Conservation (phyloP, 352 stramenopile genomes). For the Phytophthora pini region DNA sequence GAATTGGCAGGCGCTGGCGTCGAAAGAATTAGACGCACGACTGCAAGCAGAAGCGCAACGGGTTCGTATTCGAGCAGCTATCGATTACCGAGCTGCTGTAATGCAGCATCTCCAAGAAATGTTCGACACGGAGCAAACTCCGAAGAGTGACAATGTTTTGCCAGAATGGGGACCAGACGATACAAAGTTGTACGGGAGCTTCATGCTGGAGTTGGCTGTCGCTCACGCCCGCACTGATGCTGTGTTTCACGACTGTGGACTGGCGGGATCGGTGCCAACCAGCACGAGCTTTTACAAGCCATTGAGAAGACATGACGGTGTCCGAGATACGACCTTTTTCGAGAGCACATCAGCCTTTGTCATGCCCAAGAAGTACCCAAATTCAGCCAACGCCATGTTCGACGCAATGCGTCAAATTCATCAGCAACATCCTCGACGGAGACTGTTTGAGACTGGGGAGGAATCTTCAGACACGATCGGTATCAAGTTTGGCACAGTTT, state of each 20-base stretch:
- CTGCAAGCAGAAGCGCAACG: slow-evolving; percentile 9
- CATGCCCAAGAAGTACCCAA: slow-evolving; percentile 12
- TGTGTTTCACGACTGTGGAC: slow-evolving; percentile 5
- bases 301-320: slow-evolving; percentile 1
- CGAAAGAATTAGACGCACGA: slow-evolving; percentile 14
- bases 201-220: slow-evolving; percentile 3
- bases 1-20: slow-evolving; percentile 16
- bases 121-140: neutral
- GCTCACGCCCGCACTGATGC: slow-evolving; percentile 15
- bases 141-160: neutral
- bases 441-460: slow-evolving; percentile 1
- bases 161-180: slow-evolving; percentile 7
- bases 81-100: slow-evolving; percentile 1
- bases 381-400: slow-evolving; percentile 16
- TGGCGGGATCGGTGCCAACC: neutral
- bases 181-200: slow-evolving; percentile 13
- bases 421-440: slow-evolving; percentile 1
- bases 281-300: slow-evolving; percentile 21
- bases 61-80: slow-evolving; percentile 1
- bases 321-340: slow-evolving; percentile 8
- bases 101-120: slow-evolving; percentile 14
- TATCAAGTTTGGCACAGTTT: slow-evolving; percentile 21
- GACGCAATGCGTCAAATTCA: slow-evolving; percentile 13
- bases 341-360: slow-evolving; percentile 18
- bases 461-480: slow-evolving; percentile 11